These are phyloP conservation scores for Ogataea dorogensis DNA, from an alignment of 805 yeast genomes.

Conservation along the genomic window DNA sequence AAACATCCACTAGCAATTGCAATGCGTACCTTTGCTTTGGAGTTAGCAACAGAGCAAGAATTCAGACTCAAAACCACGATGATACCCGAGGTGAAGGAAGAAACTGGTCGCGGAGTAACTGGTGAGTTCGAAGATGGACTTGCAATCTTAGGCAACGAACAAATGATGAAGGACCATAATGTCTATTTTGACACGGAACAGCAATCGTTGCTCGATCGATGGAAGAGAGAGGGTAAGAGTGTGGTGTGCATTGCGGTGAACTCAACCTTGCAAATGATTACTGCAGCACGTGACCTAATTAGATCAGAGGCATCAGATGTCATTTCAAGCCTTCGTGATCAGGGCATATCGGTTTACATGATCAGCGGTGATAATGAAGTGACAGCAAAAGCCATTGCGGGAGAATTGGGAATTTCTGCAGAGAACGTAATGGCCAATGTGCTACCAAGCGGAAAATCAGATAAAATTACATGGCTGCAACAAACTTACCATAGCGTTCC, in stretches of 20 bases:
- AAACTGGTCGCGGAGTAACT: conserved; percentile 59
- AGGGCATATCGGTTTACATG: conserved; percentile 64
- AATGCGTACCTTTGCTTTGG: conserved; percentile 42
- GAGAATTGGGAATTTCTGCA: conserved; percentile 54
- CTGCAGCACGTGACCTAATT: conserved; percentile 62
- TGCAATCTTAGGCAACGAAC: conserved; percentile 60
- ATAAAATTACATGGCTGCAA: conserved; percentile 55
- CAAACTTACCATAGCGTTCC: conserved; percentile 33
- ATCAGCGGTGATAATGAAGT: conserved; percentile 69
- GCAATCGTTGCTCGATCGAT: conserved; percentile 37
- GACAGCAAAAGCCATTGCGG: conserved; percentile 68
- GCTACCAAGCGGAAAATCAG: conserved; percentile 70
- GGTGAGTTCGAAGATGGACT: conserved; percentile 38
- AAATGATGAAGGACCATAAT: conserved; percentile 48
- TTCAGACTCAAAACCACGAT: conserved; percentile 32
- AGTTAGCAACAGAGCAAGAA: conserved; percentile 12
- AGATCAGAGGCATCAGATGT: conserved; percentile 57
- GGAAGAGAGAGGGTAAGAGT: conserved; percentile 68
- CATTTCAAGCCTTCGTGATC: conserved; percentile 38
- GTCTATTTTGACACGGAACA: conserved; percentile 39
- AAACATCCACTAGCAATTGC: conserved; percentile 70
- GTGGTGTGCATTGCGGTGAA: conserved; percentile 53
- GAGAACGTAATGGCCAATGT: conserved; percentile 65
- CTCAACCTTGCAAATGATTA: conserved; percentile 43
- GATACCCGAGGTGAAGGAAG: conserved; percentile 48